Evolutionary conservation across 306 rosid genomes (phyloP).

Genomic region (Ammopiptanthus mongolicus): DNA sequence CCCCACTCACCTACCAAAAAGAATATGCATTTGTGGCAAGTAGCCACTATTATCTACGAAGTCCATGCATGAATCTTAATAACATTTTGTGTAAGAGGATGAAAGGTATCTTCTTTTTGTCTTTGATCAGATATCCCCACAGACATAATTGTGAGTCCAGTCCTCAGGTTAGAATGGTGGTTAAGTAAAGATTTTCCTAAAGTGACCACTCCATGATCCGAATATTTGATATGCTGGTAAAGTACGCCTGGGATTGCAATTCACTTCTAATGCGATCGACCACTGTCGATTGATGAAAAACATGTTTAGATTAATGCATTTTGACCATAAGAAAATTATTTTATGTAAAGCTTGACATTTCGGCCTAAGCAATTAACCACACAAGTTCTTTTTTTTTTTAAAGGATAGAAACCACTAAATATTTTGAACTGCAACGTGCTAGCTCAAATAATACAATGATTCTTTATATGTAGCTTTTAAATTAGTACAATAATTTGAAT

Average conservation of each 20-base stretch:
- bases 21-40: not conserved
- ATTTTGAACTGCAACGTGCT: not conserved
- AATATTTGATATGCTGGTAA: no score
- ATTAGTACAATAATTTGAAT: not conserved
- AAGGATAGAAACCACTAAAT: not conserved
- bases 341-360: not conserved
- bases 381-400: not conserved
- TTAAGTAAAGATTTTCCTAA: no score
- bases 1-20: not conserved
- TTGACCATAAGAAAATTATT: no score
- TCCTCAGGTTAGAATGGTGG: no score
- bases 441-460: not conserved
- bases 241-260: no score
- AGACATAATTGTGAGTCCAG: no score
- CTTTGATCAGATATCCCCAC: no score
- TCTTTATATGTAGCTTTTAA: not conserved
- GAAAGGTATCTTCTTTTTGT: not conserved
- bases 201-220: no score
- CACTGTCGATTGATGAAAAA: no score
- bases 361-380: not conserved
- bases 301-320: no score
- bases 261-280: no score
- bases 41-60: not conserved
- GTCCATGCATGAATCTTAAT: not conserved
- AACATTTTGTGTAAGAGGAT: not conserved